Evolutionary conservation across 2,329 filamentous ascomycete genomes (phyloP), one percentile per base, ranked within the genome.

Genomic region (Phaeosphaeriaceae sp.): DNA sequence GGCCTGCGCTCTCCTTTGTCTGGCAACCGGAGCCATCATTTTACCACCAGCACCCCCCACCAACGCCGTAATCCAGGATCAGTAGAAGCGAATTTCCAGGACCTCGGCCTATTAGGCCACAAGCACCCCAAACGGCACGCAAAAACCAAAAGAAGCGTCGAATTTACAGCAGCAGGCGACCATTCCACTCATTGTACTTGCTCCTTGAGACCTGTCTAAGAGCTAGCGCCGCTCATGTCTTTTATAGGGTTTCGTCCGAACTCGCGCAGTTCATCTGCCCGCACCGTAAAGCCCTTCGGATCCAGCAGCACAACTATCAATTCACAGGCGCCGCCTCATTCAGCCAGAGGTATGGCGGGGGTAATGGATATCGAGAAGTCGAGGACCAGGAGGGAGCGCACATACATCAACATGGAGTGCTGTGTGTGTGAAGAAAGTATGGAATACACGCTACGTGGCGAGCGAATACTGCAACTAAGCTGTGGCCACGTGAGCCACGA

Each of bases 401-500:
- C 93, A 2, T 97, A 97, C 76, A 89, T 97, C 46, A 94, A 94
- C 37, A 92, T 87, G 71, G 90, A 95, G 77, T 99, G 94, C 76
- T 90, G 92, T 42, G 92, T 97, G 13, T 99, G 94, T 71, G 94
- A 99, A 73, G 94, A 99, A 76, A 92, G 92, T 3, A 78, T 99
- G 54, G 94, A 97, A 75, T 93, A 97, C 74, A 99, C 92, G 3
- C 81, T 99, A 38, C 89, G 90, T 42, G 94, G 94, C 51, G 94
- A 99, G 77, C 87, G 92, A 60, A 92, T 99, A 54, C 80, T 99
- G 45, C 94, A 97, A 72, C 94, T 99, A 67, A 95, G 92, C 5
- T 99, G 94, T 75, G 85, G 87, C n/a, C 94, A 99, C 75, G 93
- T 99, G 52, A 92, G 93, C 9, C 94, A 99, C 72, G 94, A 97